Conservation (phyloP, 208 protist genomes). For the Leishmania major region DNA sequence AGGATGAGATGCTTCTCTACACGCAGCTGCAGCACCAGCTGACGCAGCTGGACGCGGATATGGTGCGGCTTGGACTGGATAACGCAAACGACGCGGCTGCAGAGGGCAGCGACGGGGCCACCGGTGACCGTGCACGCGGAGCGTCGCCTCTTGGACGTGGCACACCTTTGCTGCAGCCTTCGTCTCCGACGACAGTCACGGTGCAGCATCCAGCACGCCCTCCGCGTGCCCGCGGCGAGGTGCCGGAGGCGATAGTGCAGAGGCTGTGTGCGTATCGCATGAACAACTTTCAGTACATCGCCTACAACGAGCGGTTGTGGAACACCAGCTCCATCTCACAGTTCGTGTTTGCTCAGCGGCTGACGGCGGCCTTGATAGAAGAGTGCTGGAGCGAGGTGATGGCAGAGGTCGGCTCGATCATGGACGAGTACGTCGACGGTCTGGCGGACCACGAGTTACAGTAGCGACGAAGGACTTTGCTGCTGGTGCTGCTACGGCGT, state of each 20-base stretch:
- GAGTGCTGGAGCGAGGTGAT: conserved; percentile 83
- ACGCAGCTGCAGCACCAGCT: conserved; percentile 54
- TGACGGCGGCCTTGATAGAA: conserved; percentile 71
- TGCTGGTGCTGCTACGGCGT: neutral
- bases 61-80: conserved; percentile 35
- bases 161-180: neutral
- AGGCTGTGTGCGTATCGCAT: conserved; percentile 69
- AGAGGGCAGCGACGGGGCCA: conserved; percentile 3
- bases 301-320: conserved; percentile 83
- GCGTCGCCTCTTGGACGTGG: neutral
- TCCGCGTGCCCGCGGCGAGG: conserved; percentile 43
- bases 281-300: conserved; percentile 79
- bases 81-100: neutral
- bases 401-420: conserved; percentile 69
- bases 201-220: neutral
- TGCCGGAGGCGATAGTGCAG: conserved; percentile 68
- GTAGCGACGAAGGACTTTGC: conserved; percentile 18
- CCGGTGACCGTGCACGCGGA: neutral
- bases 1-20: conserved; percentile 58
- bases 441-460: conserved; percentile 84
- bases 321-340: conserved; percentile 85
- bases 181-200: neutral
- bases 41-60: conserved; percentile 48
- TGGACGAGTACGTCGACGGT: conserved; percentile 90
- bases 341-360: conserved; percentile 79